These are phyloP conservation scores for Alternaria brassicicola DNA, from an alignment of 2,329 filamentous ascomycete genomes.

Conservation along the genomic window DNA sequence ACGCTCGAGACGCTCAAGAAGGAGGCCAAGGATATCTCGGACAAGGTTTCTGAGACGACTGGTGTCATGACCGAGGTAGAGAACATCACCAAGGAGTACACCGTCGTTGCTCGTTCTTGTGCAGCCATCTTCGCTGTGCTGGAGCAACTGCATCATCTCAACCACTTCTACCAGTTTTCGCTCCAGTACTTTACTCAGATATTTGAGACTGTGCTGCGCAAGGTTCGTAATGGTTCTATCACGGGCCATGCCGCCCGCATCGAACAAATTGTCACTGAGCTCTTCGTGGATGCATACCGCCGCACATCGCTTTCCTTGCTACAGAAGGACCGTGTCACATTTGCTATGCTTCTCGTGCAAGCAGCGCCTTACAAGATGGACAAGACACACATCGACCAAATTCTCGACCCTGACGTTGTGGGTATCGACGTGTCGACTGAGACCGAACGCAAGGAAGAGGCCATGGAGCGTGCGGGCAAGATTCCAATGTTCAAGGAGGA, in stretches of 20 bases:
- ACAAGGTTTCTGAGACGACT: slow-evolving; percentile 95
- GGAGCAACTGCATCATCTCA: slow-evolving; percentile 96
- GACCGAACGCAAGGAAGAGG: slow-evolving; percentile 67
- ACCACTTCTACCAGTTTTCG: slow-evolving; percentile 99
- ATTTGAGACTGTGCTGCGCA: slow-evolving; percentile 87
- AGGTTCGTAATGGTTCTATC: slow-evolving; percentile 75
- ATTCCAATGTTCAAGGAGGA: slow-evolving; percentile 75
- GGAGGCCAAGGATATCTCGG: slow-evolving; percentile 92
- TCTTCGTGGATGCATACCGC: slow-evolving; percentile 91
- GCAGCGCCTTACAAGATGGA: slow-evolving; percentile 97
- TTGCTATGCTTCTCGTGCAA: slow-evolving; percentile 93
- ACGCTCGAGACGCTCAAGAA: slow-evolving; percentile 98
- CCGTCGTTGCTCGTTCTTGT: slow-evolving; percentile 89
- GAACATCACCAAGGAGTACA: slow-evolving; percentile 92
- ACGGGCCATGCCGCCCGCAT: slow-evolving; percentile 79
- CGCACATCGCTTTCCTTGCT: slow-evolving; percentile 91
- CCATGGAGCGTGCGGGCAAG: slow-evolving; percentile 70
- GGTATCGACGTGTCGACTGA: slow-evolving; percentile 80
- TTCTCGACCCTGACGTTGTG: slow-evolving; percentile 78
- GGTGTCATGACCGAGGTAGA: slow-evolving; percentile 99
- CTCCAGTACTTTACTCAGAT: slow-evolving; percentile 98
- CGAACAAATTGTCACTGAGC: slow-evolving; percentile 86
- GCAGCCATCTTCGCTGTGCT: slow-evolving; percentile 96
- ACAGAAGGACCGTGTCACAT: slow-evolving; percentile 91
- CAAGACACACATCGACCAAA: slow-evolving; percentile 81